Evolutionary conservation across 768 basidiomycete species (phyloP), one percentile per base, ranked within the genome.

Genomic region (Favolaschia claudopus): DNA sequence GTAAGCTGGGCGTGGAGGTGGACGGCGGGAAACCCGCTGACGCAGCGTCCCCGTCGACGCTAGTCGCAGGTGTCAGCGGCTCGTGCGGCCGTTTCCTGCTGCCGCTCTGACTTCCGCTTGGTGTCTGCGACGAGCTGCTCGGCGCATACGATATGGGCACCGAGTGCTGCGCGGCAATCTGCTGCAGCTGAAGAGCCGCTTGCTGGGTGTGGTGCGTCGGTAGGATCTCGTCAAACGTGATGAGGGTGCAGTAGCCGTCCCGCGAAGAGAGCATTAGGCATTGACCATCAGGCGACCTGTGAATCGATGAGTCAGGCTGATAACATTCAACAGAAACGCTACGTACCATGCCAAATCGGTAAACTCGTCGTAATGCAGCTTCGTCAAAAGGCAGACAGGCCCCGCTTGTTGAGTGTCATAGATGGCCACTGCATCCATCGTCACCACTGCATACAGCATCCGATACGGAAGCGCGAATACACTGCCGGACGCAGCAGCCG

Each of bases 351-450:
- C 87, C 75, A 97, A 81, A 76, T 99, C 97, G 7, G 97, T 99
- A 70, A 99, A 99, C 68, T 96, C 94, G 61, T 96, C 95, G 72
- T 97, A 99, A 75, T 99, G 97, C 61, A 99, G 76, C 68, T 96
- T 96, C 27, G 91, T 93, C 63, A 99, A 84, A 67, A 99, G 77
- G 68, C 94, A 95, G 48, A 98, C 83, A 0, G 97, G 97, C 3
- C 89, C 86, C 1, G 93, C 85, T 77, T 99, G 96, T 76, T 99
- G 97, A 5, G 96, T 99, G 71, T 99, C 97, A 70, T 99, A 95
- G 49, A 99, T 89, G 25, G 92, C 84, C 40, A 99, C 87, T 0
- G 93, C 89, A 74, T 99, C 97, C 88, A 95, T 97, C 20, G 96
- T 97, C 45, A 95, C 91, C 15, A 99, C 94, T 2, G 97, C 94